These are phyloP conservation scores for Acidomyces sp. DNA, from an alignment of 495 filamentous ascomycete genomes.

Conservation along the genomic window DNA sequence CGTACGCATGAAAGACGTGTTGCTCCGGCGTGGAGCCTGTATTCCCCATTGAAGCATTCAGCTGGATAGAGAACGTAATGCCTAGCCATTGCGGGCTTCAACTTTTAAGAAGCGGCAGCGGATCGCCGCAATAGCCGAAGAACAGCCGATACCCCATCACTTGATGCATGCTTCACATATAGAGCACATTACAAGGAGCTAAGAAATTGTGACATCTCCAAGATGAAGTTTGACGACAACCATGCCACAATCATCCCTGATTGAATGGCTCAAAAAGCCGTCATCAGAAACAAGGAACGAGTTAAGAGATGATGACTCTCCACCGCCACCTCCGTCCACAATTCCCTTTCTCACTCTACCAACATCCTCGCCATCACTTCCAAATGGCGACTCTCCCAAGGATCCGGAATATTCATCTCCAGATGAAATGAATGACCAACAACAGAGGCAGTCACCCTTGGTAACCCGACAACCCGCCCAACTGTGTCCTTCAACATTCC, in stretches of 20 bases:
- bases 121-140: not conserved
- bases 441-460: too few species aligned
- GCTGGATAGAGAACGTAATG: not conserved
- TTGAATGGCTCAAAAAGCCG: constrained; percentile 29
- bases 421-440: too few species aligned
- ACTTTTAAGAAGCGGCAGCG: not conserved
- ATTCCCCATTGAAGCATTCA: constrained; percentile 25
- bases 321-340: too few species aligned
- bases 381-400: constrained; percentile 16
- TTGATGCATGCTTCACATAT: too few species aligned
- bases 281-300: too few species aligned
- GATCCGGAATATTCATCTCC: constrained; percentile 13
- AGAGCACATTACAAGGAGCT: too few species aligned
- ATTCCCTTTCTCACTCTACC: too few species aligned
- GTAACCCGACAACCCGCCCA: too few species aligned
- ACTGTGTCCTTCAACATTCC: too few species aligned
- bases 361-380: constrained; percentile 2
- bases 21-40: constrained; percentile 27
- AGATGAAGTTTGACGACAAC: not conserved
- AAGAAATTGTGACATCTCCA: not conserved
- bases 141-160: too few species aligned
- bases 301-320: too few species aligned
- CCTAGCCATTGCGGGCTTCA: not conserved
- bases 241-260: constrained; percentile 29
- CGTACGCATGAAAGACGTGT: constrained; percentile 31